Percentiles rank a stretch among this genome's conserved stretches.
These are phyloP conservation scores for Tetrastigma voinierianum DNA, from an alignment of 164 flowering plant genomes.

Conservation along the genomic window DNA sequence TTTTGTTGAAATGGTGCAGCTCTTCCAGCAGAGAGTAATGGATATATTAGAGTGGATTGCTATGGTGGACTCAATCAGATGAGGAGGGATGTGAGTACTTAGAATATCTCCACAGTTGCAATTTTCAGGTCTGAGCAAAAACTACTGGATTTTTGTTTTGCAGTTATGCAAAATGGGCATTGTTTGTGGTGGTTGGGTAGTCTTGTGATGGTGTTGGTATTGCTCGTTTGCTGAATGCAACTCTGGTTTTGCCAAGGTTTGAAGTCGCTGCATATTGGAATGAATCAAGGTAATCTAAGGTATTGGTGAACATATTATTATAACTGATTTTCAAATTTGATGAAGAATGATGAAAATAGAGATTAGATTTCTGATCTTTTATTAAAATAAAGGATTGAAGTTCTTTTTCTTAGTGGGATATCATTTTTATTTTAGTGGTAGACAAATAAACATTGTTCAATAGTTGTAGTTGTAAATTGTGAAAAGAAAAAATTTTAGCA, in stretches of 20 bases:
- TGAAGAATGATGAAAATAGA: neutral
- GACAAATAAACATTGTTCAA: too few species aligned
- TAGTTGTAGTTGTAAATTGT: too few species aligned
- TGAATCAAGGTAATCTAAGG: conserved; percentile 71
- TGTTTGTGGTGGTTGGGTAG: conserved; percentile 41
- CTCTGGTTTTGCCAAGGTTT: conserved; percentile 89
- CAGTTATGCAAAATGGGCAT: neutral
- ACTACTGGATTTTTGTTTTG: neutral
- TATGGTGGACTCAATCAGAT: conserved; percentile 99
- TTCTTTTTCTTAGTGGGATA: too few species aligned
- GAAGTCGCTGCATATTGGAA: conserved; percentile 99
- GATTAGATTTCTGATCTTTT: too few species aligned
- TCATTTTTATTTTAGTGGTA: too few species aligned
- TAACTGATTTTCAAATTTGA: neutral
- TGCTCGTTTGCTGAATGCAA: conserved; percentile 91
- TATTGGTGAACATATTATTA: neutral
- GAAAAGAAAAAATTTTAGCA: too few species aligned
- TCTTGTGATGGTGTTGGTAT: conserved; percentile 96
- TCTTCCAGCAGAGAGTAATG: conserved; percentile 73
- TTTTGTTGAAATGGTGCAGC: conserved; percentile 97
- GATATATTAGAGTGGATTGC: conserved; percentile 94
- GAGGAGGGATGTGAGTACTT: conserved; percentile 85
- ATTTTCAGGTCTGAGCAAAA: neutral
- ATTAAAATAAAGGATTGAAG: too few species aligned
- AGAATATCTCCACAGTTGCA: neutral